Evolutionary conservation across 257 asterid genomes (phyloP).

Genomic region (Misopates orontium): DNA sequence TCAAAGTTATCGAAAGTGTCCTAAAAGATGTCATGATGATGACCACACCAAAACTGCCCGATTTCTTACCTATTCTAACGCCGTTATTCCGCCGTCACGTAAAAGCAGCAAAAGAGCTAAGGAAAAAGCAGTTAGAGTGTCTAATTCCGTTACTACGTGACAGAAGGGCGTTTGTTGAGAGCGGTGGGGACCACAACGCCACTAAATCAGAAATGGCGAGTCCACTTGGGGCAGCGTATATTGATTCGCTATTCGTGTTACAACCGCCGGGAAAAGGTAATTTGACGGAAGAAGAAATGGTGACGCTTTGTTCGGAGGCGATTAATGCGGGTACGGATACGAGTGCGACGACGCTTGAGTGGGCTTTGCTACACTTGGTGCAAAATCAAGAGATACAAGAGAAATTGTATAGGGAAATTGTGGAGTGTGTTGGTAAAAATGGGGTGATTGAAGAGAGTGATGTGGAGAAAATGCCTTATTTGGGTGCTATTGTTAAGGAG

Average conservation of each 20-base stretch:
- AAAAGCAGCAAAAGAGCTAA: conserved; percentile 55
- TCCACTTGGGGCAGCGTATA: conserved; percentile 86
- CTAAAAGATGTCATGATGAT: conserved; percentile 86
- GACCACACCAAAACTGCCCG: conserved; percentile 86
- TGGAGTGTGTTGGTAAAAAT: conserved; percentile 56
- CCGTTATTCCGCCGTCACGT: conserved; percentile 74
- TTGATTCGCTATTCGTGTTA: conserved; percentile 72
- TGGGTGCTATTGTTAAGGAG: conserved; percentile 75
- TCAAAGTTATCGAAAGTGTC: conserved; percentile 57
- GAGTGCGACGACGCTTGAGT: conserved; percentile 82
- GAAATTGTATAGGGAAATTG: conserved; percentile 62
- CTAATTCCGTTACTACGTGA: conserved; percentile 66
- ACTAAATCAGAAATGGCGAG: conserved; percentile 69
- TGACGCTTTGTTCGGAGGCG: conserved; percentile 82
- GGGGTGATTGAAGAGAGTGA: conserved; percentile 55
- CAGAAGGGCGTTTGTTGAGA: conserved; percentile 65
- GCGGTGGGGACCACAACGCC: conserved; percentile 38
- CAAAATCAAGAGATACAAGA: conserved; percentile 74
- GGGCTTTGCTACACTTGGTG: conserved; percentile 82
- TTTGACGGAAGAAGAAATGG: conserved; percentile 80
- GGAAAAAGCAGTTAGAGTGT: conserved; percentile 68
- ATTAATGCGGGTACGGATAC: conserved; percentile 96
- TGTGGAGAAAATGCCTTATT: conserved; percentile 79
- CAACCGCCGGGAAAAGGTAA: conserved; percentile 61
- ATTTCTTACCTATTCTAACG: conserved; percentile 69